A percentile compares a stretch with the other conserved stretches of the same genome.
phyloP scores from a whole-genome alignment of 1,139 yeast genomes.

The Pichia sp. region DNA sequence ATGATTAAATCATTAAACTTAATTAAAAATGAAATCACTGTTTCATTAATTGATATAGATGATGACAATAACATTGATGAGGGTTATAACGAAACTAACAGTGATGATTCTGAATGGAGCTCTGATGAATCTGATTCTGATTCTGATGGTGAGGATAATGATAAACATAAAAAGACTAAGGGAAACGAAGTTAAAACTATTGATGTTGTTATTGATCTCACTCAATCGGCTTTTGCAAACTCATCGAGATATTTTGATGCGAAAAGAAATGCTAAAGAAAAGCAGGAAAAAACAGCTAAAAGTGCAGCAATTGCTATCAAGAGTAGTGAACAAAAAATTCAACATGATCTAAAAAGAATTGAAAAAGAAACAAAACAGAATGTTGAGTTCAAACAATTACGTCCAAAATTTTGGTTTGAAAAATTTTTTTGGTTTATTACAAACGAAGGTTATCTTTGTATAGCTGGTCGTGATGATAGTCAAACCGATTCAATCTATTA shows the following conservation, averaged over 20 bases:
- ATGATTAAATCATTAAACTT: constrained; percentile 67
- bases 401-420: constrained; percentile 86
- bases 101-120: constrained; percentile 29
- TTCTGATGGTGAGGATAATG: constrained; percentile 23
- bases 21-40: constrained; percentile 58
- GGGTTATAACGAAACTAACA: constrained; percentile 24
- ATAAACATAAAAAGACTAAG: constrained; percentile 6
- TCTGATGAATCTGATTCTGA: constrained; percentile 31
- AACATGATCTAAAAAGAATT: constrained; percentile 61
- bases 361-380: constrained; percentile 57
- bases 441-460: constrained; percentile 78
- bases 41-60: constrained; percentile 49
- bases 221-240: constrained; percentile 79
- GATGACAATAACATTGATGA: constrained; percentile 30
- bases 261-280: constrained; percentile 69
- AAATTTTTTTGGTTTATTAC: constrained; percentile 90
- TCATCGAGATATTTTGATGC: constrained; percentile 81
- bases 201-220: constrained; percentile 61
- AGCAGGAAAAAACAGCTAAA: constrained; percentile 75
- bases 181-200: constrained; percentile 28
- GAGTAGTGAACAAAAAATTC: constrained; percentile 77
- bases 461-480: constrained; percentile 80
- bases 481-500: constrained; percentile 82
- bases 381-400: constrained; percentile 46
- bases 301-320: constrained; percentile 74